These are phyloP conservation scores for Bryoglossum gracile DNA, from an alignment of 495 filamentous ascomycete genomes.

Conservation along the genomic window DNA sequence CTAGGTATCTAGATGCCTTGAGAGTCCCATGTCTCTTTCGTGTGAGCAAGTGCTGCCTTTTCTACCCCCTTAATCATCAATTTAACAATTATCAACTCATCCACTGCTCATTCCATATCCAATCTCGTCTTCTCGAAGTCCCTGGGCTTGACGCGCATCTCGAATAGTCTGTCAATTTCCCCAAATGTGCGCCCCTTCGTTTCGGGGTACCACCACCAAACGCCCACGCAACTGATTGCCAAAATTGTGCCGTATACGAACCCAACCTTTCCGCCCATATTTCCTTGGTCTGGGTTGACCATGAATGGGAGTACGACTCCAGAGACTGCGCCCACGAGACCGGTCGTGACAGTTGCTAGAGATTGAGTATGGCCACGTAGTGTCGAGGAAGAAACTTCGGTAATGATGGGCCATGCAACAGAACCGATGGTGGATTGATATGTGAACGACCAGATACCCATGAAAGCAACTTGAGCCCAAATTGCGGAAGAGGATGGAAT, in stretches of 20 bases:
- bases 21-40: too few species aligned
- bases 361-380: conserved; percentile 12
- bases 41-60: too few species aligned
- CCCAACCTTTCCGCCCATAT: conserved; percentile 11
- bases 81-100: background rate
- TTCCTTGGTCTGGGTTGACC: conserved; percentile 15
- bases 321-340: conserved; percentile 11
- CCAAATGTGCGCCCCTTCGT: conserved; percentile 15
- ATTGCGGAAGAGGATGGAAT: conserved; percentile 7
- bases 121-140: conserved; percentile 11
- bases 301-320: conserved; percentile 7
- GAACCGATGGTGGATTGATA: conserved; percentile 20
- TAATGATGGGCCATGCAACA: conserved; percentile 17
- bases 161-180: conserved; percentile 18
- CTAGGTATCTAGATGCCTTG: too few species aligned
- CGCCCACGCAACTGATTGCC: conserved; percentile 1
- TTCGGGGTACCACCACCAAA: conserved; percentile 15
- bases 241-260: conserved; percentile 13
- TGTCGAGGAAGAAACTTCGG: conserved; percentile 6
- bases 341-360: conserved; percentile 11
- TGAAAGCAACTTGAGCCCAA: conserved; percentile 16
- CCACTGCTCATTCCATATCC: background rate
- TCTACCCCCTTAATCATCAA: background rate
- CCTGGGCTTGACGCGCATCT: conserved; percentile 10
- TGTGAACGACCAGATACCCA: conserved; percentile 16